Base-by-base conservation (phyloP, 1,139 yeast species). In the Saccharomyces pastorianus region DNA sequence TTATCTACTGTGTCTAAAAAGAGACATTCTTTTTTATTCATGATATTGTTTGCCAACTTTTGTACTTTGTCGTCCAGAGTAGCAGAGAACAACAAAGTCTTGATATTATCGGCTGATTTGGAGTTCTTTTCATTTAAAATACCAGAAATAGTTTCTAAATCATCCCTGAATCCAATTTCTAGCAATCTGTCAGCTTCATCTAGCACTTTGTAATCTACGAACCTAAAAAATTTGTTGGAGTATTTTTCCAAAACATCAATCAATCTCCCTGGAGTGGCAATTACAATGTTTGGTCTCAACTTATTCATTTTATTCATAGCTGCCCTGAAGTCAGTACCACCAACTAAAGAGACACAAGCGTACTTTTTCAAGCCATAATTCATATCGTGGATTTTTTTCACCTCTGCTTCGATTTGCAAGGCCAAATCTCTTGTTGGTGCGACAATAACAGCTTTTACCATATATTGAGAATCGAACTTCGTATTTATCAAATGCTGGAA, bases 341-440 rank as follows among this genome's bases (percentile, higher is more conserved):
- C 85, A 38, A 80, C 83, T 51, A 78, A 60, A 55, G 75, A 69
- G 46, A 73, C 70, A 46, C 75, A 71, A 23, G 68, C 63, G 46
- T 72, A 68, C 55, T 72, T 63, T 48, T 68, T 70, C 52, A 72
- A 60, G n/a, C 63, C 66, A 41, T 61, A 59, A 48, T 67, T 64
- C 47, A 62, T 61, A 13, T 60, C 54, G 47, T 63, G 63, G 28
- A 83, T 71, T 59, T 80, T 82, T 51, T 74, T 71, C 53, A 83
- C 74, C 61, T 90, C 96, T 51, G 79, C 79, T 59, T 83, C 81
- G 61, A 88, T 89, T 71, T 91, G 98, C 63, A 81, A 77, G 9
- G 97, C 97, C 63, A 91, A 78, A 71, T 91, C 97, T 73, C 98
- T 82, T 6, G 98, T 90, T 48, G 98, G 98, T 1, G 95, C 85